Conservation (phyloP, 805 yeast species). For the Saturnispora bothae region DNA sequence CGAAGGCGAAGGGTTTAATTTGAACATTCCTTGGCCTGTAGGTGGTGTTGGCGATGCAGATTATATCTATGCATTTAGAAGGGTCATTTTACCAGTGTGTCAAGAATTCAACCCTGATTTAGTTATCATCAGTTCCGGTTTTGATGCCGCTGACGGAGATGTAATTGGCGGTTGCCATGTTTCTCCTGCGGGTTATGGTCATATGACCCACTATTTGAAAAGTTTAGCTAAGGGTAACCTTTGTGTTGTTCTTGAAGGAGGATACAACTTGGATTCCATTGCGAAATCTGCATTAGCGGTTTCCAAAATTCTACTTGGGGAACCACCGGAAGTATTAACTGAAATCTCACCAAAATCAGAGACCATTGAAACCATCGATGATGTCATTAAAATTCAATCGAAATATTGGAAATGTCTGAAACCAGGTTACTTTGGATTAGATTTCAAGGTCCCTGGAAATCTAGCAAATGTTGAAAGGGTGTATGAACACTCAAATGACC, state of each 20-base stretch:
- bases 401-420: conserved; percentile 78
- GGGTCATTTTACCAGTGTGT: conserved; percentile 79
- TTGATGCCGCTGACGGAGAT: conserved; percentile 98
- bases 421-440: conserved; percentile 44
- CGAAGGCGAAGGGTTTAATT: conserved; percentile 73
- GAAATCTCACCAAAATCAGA: conserved; percentile 59
- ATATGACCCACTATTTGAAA: conserved; percentile 88
- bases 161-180: conserved; percentile 94
- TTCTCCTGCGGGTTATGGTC: conserved; percentile 91
- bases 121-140: conserved; percentile 88
- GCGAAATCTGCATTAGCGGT: conserved; percentile 87
- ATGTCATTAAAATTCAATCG: conserved; percentile 71
- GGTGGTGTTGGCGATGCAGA: conserved; percentile 95
- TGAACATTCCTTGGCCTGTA: conserved; percentile 89
- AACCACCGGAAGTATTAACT: conserved; percentile 78
- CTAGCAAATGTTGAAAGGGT: conserved; percentile 26
- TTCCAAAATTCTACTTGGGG: conserved; percentile 84
- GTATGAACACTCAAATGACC: conserved; percentile 32
- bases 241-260: conserved; percentile 91
- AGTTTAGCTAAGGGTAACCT: conserved; percentile 80
- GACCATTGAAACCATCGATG: conserved; percentile 70
- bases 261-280: conserved; percentile 86
- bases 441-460: conserved; percentile 22
- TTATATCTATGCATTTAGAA: conserved; percentile 82
- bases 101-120: conserved; percentile 87